These are phyloP conservation scores for Aspergillus incahuasiensis DNA, from an alignment of 495 filamentous ascomycete genomes.

Conservation along the genomic window DNA sequence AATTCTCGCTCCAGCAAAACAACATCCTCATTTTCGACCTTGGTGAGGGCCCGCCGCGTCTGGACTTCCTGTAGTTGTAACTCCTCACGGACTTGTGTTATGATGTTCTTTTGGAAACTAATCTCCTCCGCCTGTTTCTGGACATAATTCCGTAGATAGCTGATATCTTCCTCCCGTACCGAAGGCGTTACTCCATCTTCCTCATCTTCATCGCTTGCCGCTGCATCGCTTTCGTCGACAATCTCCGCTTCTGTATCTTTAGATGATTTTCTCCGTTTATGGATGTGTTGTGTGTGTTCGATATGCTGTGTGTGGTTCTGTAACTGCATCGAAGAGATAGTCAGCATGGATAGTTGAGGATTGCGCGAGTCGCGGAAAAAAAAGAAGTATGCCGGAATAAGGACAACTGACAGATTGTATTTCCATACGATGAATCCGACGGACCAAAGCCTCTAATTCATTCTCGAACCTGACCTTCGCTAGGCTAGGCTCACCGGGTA, in stretches of 20 bases:
- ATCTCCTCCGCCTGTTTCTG: slow-evolving; percentile 76
- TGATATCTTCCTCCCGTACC: slow-evolving; percentile 66
- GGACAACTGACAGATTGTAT: slow-evolving; percentile 58
- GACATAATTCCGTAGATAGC: slow-evolving; percentile 67
- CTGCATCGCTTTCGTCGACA: slow-evolving; percentile 32
- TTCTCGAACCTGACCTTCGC: slow-evolving; percentile 66
- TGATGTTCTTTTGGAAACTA: slow-evolving; percentile 65
- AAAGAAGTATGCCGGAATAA: slow-evolving; percentile 47
- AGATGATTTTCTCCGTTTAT: slow-evolving; percentile 26
- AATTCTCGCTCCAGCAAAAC: slow-evolving; percentile 80
- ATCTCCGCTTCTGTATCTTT: slow-evolving; percentile 25
- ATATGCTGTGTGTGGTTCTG: slow-evolving; percentile 23
- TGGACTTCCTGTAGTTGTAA: slow-evolving; percentile 58
- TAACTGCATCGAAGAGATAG: slow-evolving; percentile 36
- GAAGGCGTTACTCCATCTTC: slow-evolving; percentile 34
- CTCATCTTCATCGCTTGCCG: slow-evolving; percentile 41
- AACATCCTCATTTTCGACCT: slow-evolving; percentile 61
- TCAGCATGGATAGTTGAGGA: not conserved
- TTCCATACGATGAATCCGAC: slow-evolving; percentile 66
- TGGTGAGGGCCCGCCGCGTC: slow-evolving; percentile 50
- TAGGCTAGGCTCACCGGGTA: slow-evolving; percentile 60
- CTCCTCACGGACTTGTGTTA: slow-evolving; percentile 63
- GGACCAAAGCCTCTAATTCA: slow-evolving; percentile 64
- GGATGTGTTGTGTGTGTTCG: slow-evolving; percentile 21
- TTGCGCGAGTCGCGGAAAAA: slow-evolving; percentile 36